A percentile compares a stretch with the other conserved stretches of the same genome.
Conservation (phyloP, 345 rosid genomes). For the Dipteronia sinensis region DNA sequence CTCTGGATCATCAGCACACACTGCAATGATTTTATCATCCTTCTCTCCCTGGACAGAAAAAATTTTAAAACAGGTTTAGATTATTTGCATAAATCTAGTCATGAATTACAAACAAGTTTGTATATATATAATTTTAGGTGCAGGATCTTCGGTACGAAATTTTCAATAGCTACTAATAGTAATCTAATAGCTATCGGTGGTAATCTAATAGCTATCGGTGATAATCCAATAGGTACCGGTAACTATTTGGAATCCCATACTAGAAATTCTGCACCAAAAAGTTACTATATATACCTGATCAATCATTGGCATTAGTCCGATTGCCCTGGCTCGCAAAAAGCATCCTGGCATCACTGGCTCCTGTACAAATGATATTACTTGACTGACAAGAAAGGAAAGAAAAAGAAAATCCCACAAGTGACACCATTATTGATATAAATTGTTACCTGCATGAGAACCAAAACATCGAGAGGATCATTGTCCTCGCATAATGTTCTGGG, state of each 20-base stretch:
- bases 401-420: neutral
- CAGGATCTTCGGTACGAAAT: no score
- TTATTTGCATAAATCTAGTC: neutral
- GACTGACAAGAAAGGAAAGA: neutral
- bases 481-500: conserved; percentile 94
- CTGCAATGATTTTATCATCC: conserved; percentile 96
- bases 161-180: no score
- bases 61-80: neutral
- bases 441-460: conserved; percentile 90
- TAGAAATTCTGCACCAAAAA: no score
- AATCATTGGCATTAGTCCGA: conserved; percentile 98
- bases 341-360: conserved; percentile 98
- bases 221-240: no score
- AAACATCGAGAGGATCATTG: conserved; percentile 91
- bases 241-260: no score
- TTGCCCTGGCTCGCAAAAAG: conserved; percentile 89
- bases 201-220: no score
- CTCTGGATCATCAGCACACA: conserved; percentile 97
- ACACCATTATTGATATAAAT: no score
- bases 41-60: conserved; percentile 70
- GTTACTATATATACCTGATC: conserved; percentile 53
- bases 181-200: no score
- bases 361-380: conserved; percentile 30
- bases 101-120: neutral
- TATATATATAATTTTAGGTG: no score